A percentile compares a stretch with the other conserved stretches of the same genome.
These are phyloP conservation scores for Anthracocystis walkeri DNA, from an alignment of 1,284 basidiomycete genomes.

Conservation along the genomic window DNA sequence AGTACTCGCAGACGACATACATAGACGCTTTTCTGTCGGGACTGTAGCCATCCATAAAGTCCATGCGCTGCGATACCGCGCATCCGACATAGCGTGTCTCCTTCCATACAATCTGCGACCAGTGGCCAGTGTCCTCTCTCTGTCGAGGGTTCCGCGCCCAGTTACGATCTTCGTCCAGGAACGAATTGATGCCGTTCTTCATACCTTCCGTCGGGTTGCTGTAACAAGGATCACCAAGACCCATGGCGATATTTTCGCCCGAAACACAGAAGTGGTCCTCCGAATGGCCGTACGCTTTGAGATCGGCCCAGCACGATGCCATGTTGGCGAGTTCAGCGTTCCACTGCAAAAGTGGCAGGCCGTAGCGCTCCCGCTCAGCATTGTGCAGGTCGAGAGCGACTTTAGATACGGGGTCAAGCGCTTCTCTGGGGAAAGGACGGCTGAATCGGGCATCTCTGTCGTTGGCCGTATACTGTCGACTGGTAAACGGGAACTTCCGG, in stretches of 20 bases:
- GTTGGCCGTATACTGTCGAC: conserved; percentile 13
- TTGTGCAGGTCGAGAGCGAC: conserved; percentile 47
- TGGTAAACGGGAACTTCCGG: conserved; percentile 32
- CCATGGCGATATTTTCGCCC: conserved; percentile 51
- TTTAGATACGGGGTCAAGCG: conserved; percentile 28
- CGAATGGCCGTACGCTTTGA: conserved; percentile 53
- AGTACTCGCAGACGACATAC: conserved; percentile 51
- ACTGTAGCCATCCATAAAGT: conserved; percentile 24
- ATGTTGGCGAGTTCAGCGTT: conserved; percentile 52
- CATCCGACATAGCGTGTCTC: conserved; percentile 37
- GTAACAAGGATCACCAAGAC: conserved; percentile 44
- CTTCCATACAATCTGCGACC: conserved; percentile 44
- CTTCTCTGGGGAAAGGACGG: conserved; percentile 14
- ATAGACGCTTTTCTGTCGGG: conserved; percentile 12
- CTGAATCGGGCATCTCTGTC: conserved; percentile 28
- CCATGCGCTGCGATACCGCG: conserved; percentile 33
- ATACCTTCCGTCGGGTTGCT: conserved; percentile 33
- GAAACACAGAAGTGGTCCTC: conserved; percentile 43
- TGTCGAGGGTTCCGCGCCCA: conserved; percentile 22
- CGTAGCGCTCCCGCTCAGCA: conserved; percentile 34
- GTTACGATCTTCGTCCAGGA: conserved; percentile 52
- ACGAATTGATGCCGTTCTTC: conserved; percentile 41
- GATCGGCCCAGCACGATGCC: conserved; percentile 52
- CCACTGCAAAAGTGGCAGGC: conserved; percentile 30
- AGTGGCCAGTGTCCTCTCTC: conserved; percentile 31